Evolutionary conservation across 495 filamentous ascomycete species (phyloP).

Genomic region (Penicillium bovifimosum): DNA sequence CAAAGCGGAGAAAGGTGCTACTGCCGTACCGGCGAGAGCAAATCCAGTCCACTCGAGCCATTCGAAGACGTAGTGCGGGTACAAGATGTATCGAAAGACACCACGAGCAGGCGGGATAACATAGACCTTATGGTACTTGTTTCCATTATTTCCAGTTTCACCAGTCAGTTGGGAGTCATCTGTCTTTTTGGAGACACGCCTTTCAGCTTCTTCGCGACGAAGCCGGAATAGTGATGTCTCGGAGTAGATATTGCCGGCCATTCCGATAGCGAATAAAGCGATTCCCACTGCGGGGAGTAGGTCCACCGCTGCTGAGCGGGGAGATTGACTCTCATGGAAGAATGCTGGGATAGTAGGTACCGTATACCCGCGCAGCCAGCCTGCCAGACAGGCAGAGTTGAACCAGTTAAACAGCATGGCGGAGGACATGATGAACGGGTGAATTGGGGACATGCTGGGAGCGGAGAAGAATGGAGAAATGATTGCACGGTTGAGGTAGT

Average conservation of each 20-base stretch:
- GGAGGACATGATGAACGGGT: constrained; percentile 53
- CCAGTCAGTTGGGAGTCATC: constrained; percentile 30
- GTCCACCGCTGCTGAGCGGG: background rate
- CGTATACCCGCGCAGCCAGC: constrained; percentile 62
- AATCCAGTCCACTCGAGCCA: constrained; percentile 96
- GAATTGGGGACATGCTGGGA: constrained; percentile 86
- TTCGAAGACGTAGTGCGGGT: constrained; percentile 89
- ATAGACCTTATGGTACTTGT: constrained; percentile 71
- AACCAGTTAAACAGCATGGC: constrained; percentile 68
- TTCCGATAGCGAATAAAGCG: constrained; percentile 58
- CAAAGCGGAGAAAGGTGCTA: constrained; percentile 20
- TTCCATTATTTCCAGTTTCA: constrained; percentile 11
- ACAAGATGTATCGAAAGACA: constrained; percentile 75
- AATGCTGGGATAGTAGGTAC: constrained; percentile 30
- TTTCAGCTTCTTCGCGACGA: constrained; percentile 47
- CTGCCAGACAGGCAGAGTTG: constrained; percentile 71
- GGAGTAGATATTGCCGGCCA: constrained; percentile 74
- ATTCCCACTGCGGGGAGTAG: constrained; percentile 41
- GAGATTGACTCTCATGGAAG: background rate
- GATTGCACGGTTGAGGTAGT: constrained; percentile 86
- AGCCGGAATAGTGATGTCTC: constrained; percentile 56
- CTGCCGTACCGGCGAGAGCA: constrained; percentile 54
- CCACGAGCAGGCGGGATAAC: constrained; percentile 80
- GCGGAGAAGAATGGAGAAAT: constrained; percentile 72
- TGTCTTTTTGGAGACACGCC: constrained; percentile 39